Evolutionary conservation across 2,329 filamentous ascomycete species (phyloP).

Genomic region (Aspergillus viridinutans): DNA sequence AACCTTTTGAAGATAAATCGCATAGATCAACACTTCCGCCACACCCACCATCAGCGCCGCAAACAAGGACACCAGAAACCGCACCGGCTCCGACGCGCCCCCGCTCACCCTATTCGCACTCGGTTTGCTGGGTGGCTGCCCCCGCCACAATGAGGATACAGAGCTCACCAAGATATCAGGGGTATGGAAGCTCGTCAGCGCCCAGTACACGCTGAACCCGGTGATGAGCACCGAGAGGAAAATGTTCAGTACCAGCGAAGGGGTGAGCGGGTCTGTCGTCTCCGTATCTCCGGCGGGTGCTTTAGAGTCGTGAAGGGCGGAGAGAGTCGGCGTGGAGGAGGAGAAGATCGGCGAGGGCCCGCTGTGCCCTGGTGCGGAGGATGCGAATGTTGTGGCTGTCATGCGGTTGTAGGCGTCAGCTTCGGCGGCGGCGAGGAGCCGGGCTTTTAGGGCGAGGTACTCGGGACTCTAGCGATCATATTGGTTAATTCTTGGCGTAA

Average conservation of each 20-base stretch:
- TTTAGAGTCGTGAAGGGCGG: constrained; percentile 40
- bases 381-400: constrained; percentile 40
- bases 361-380: constrained; percentile 54
- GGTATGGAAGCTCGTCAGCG: constrained; percentile 35
- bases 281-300: constrained; percentile 30
- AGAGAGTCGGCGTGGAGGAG: constrained; percentile 55
- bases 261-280: constrained; percentile 43
- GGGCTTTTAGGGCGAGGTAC: constrained; percentile 83
- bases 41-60: constrained; percentile 42
- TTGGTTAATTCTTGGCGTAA: not conserved
- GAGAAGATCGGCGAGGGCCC: constrained; percentile 43
- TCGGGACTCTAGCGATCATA: constrained; percentile 55
- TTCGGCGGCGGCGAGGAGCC: constrained; percentile 78
- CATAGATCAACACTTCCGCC: constrained; percentile 46
- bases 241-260: constrained; percentile 77
- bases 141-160: constrained; percentile 15
- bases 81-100: constrained; percentile 28
- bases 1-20: constrained; percentile 44
- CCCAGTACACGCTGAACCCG: constrained; percentile 46
- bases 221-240: constrained; percentile 75
- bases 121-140: too few relatives aligned
- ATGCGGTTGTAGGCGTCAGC: constrained; percentile 76
- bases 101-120: constrained; percentile 8
- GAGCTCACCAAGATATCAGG: constrained; percentile 24
- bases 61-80: constrained; percentile 39